A percentile compares a stretch with the other conserved stretches of the same genome.
phyloP scores from a whole-genome alignment of 139 green algal species.

The Marvania coccoides region DNA sequence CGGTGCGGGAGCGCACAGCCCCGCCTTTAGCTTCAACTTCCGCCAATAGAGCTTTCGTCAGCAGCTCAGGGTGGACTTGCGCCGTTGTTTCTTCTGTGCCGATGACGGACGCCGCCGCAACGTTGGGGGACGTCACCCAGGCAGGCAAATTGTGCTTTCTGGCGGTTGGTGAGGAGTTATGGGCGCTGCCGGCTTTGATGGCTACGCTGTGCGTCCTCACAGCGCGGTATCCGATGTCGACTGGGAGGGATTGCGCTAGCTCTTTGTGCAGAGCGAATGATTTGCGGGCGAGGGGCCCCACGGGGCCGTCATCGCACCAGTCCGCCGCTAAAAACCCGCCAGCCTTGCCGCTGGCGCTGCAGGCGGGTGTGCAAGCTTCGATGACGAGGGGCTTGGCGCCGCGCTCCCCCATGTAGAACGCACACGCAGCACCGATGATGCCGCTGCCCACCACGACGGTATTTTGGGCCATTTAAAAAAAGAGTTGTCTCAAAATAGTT shows the following conservation, averaged over 20 bases:
- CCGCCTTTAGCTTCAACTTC: slow-evolving; percentile 28
- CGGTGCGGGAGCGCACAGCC: slow-evolving; percentile 26
- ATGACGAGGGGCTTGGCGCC: slow-evolving; percentile 47
- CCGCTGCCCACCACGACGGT: slow-evolving; percentile 67
- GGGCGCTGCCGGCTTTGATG: background rate
- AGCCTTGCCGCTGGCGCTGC: slow-evolving; percentile 46
- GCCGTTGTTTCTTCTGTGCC: slow-evolving; percentile 44
- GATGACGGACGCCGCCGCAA: slow-evolving; percentile 24
- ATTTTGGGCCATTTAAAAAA: no score
- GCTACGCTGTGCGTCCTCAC: slow-evolving; percentile 26
- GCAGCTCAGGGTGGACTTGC: slow-evolving; percentile 64
- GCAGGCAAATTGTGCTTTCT: slow-evolving; percentile 3
- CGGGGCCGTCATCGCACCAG: slow-evolving; percentile 45
- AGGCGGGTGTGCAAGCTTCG: slow-evolving; percentile 54
- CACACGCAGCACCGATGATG: slow-evolving; percentile 58
- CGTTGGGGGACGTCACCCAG: slow-evolving; percentile 25
- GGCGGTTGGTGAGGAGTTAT: background rate
- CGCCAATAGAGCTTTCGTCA: slow-evolving; percentile 55
- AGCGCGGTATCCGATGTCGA: slow-evolving; percentile 48
- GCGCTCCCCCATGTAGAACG: slow-evolving; percentile 57
- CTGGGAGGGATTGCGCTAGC: slow-evolving; percentile 39
- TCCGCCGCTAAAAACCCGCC: slow-evolving; percentile 73
- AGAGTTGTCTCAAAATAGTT: no score
- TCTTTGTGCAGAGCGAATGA: slow-evolving; percentile 56
- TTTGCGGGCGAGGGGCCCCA: slow-evolving; percentile 40